Base-by-base conservation (phyloP, 805 yeast genomes). In the Vanderwaltozyma verrucispora region DNA sequence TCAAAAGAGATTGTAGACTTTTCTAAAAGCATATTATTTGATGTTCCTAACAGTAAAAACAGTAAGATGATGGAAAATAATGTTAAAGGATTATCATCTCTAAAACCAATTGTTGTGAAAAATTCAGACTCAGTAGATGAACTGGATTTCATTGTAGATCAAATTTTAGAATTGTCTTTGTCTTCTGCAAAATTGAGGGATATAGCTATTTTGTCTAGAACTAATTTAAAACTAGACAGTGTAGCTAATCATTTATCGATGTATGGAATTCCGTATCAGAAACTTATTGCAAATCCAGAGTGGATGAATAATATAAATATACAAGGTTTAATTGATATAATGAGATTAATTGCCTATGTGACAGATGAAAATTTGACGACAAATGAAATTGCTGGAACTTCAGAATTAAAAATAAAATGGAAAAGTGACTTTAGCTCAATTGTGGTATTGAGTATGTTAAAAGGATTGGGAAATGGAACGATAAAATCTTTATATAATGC, bases 1-100 rank as follows among this genome's bases (percentile, higher is more conserved):
- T 67, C 82, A 0, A 78, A 80, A 0, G 76, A 75, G 37, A 68
- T 80, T 3, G 51, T 75, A 15, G 45, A 62, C 2, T 27, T 38
- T 4, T 40, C 49, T 4, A 28, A 32, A 9, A 21, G 28, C 20
- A 24, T 37, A 4, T 10, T 31, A 13, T 32, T 34, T 2, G 24
- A 29, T 7, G 26, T 12, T 8, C 19, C 35, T 5, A 16, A n/a
- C 7, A 13, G 17, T 12, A 25, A 10, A 10, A 21, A n/a, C 3
- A 23, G 20, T 3, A 14, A 31, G 24, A 3, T 14, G 2, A n/a
- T 9, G 11, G n/a, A 21, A 35, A 14, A 11, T 14, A 14, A 21
- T 29, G 15, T 45, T 9, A 56, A 55, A 34, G 35, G 38, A n/a
- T 36, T 35, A 2, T 36, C 51, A 15, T 36, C 34, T 16, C 38